Base-by-base conservation (phyloP, 805 yeast genomes). In the Hanseniaspora hatyaiensis region DNA sequence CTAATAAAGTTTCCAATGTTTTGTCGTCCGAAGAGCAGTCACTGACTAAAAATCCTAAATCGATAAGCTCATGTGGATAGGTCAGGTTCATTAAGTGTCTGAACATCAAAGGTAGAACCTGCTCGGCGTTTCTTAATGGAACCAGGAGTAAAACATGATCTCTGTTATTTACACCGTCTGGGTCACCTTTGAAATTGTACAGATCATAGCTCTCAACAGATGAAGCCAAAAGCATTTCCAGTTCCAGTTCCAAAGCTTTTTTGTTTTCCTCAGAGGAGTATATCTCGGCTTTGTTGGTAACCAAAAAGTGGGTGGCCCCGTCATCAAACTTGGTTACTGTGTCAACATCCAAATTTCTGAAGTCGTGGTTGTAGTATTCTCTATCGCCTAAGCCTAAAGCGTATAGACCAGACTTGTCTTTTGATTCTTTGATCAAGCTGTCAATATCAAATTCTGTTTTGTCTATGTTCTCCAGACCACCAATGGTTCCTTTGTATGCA, bases 11-110 rank as follows among this genome's bases (percentile, higher is more conserved):
- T 51, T 79, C 81, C 53, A 81, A 61, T 1, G 92, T 82, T 22
- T 67, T 67, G 56, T 82, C 92, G 38, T 64, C 73, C 30, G 69
- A 71, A 1, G 87, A 76, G 57, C 92, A 82, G 63, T 83, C 94
- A 52, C 85, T 77, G 2, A 83, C 88, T 57, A 83, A 67, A 57
- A 83, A 83, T 15, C 87, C 88, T 51, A 83, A 68, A 64, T 85
- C 95, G 47, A 85, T 80, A 52, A 83, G 65, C 20, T 74, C 71
- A 59, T 86, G 95, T 48, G 83, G 86, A 59, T 85, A 85, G 1
- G 94, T 83, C 63, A 85, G 67, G 61, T 85, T 84, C 89, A 82
- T 82, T 63, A 85, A 66, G 63, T 85, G 83, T 57, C 80, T 79
- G 65, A 86, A 84, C 71, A 87, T 85, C 68, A 84, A 68, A 11